Base-by-base conservation (phyloP, 2,329 filamentous ascomycete species). In the Metarhizium humberi region DNA sequence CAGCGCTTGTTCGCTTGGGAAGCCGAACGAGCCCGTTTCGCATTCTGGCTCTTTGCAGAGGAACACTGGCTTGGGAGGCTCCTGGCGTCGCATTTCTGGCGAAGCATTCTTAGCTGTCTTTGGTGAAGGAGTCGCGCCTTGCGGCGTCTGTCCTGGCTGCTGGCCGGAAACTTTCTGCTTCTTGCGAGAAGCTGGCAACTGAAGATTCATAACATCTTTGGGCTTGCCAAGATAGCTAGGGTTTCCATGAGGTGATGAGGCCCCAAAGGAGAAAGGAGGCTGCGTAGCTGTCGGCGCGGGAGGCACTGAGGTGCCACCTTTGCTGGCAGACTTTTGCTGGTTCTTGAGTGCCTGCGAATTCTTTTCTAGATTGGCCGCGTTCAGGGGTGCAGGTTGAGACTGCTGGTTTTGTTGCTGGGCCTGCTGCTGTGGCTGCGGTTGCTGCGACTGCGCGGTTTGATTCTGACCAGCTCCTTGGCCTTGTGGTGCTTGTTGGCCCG, bases 241-340 rank as follows among this genome's bases (percentile, higher is more conserved):
- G 55, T 80, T 78, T 13, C 81, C 82, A 59, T 82, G 79, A 36
- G 83, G 82, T 6, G 82, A 84, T 8, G 74, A 70, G 18, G 74
- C 77, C 13, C 77, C 77, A 55, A 85, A 76, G 30, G 73, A 69
- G 65, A 82, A 83, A 0, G 81, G 81, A 16, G 81, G 77, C 58
- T 83, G 79, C 14, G 76, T 63, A 1, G 77, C 77, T 0, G 79
- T 85, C 16, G 82, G 81, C 10, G 82, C 80, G 13, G 79, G 74
- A 3, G 81, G 80, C 0, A 77, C 69, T 58, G 79, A 75, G 8
- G 71, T 73, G 7, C 69, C 69, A 8, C 69, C 69, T 63, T 78
- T 80, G 64, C 72, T 77, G 38, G 60, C 53, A 30, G 57, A 55
- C 56, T 71, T 73, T 25, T 69, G 63, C 51, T 63, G 61, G 55